Evolutionary conservation across 2,329 filamentous ascomycete genomes (phyloP).

Genomic region (Coniochaeta hoffmannii): DNA sequence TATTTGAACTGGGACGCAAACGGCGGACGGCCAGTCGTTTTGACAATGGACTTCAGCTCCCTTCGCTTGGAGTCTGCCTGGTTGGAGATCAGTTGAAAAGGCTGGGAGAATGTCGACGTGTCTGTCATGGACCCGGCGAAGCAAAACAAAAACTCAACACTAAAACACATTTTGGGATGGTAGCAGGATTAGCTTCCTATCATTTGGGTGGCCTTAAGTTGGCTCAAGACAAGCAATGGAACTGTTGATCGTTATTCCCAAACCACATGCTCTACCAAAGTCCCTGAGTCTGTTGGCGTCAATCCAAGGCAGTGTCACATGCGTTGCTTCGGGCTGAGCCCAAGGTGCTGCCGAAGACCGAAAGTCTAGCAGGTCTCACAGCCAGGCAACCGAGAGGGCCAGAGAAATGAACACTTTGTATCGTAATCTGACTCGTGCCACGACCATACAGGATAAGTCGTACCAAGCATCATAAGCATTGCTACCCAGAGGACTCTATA

Average conservation of each 20-base stretch:
- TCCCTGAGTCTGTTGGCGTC: background rate
- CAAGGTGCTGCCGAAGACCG: no score
- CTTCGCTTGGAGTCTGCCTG: background rate
- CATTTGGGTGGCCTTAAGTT: constrained; percentile 6
- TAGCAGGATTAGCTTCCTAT: constrained; percentile 7
- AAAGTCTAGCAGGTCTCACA: no score
- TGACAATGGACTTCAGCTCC: background rate
- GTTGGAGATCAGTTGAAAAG: constrained; percentile 4
- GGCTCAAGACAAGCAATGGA: constrained; percentile 11
- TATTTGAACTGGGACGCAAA: background rate
- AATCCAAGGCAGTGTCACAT: background rate
- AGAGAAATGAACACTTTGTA: no score
- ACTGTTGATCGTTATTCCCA: constrained; percentile 24
- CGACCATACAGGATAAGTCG: no score
- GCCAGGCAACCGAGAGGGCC: no score
- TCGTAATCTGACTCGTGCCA: no score
- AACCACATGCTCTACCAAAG: background rate
- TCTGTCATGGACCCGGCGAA: background rate
- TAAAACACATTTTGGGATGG: constrained; percentile 1
- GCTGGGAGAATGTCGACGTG: background rate
- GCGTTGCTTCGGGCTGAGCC: no score
- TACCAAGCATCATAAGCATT: no score
- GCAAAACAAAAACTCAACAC: background rate
- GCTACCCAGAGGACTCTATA: no score
- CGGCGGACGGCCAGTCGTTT: background rate